Evolutionary conservation across 768 basidiomycete genomes (phyloP).

Genomic region (Chalciporus chontae): DNA sequence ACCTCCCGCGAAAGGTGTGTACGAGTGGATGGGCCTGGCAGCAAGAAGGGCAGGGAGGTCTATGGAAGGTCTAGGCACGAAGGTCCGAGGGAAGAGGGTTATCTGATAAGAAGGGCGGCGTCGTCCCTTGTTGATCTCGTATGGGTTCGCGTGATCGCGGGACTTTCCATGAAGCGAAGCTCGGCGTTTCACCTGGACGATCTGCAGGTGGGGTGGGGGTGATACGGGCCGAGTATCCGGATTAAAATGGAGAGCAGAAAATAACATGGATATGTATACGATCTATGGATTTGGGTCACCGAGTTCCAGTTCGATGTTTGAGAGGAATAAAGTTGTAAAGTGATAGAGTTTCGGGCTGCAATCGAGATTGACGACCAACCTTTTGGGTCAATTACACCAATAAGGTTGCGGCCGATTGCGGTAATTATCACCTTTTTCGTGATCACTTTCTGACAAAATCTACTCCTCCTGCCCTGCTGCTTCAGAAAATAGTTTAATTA

Average conservation of each 20-base stretch:
- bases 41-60: no score
- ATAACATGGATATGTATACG: not conserved
- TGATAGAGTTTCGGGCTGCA: constrained; percentile 45
- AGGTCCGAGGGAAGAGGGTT: not conserved
- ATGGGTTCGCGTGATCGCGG: constrained; percentile 20
- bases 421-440: constrained; percentile 27
- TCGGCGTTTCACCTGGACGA: constrained; percentile 18
- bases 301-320: constrained; percentile 7
- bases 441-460: constrained; percentile 29
- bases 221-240: constrained; percentile 10
- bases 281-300: not conserved
- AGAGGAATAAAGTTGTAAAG: constrained; percentile 42
- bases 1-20: constrained; percentile 2
- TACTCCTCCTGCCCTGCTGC: constrained; percentile 12
- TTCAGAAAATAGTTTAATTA: constrained; percentile 35
- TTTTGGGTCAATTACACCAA: constrained; percentile 38
- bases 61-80: not conserved
- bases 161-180: constrained; percentile 13
- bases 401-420: constrained; percentile 30
- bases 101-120: constrained; percentile 19
- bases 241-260: not conserved
- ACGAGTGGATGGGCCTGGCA: not conserved
- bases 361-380: constrained; percentile 44
- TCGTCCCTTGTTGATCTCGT: constrained; percentile 4
- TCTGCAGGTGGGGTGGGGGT: constrained; percentile 12